Conservation (phyloP, 2,329 filamentous ascomycete species). For the Fusarium cyanostomum region DNA sequence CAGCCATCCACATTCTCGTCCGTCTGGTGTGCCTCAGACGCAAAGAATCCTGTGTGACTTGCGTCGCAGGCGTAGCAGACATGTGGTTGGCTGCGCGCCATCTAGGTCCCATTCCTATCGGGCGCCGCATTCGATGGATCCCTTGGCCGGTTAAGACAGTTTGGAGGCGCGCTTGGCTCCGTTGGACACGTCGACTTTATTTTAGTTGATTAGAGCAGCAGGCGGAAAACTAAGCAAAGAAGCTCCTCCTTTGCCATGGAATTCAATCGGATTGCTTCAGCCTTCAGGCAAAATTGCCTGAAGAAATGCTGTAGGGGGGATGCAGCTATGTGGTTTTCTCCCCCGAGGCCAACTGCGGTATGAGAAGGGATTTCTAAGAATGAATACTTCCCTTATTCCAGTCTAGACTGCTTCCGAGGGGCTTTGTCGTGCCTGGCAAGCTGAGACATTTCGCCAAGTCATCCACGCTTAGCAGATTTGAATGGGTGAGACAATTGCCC, state of each 20-base stretch:
- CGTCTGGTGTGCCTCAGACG: neutral
- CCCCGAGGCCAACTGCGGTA: neutral
- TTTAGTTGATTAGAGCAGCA: neutral
- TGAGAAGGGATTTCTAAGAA: conserved; percentile 1
- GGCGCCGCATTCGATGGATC: neutral
- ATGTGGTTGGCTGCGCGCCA: neutral
- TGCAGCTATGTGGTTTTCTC: neutral
- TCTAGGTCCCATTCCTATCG: neutral
- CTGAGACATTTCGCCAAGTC: conserved; percentile 21
- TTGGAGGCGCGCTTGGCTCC: neutral
- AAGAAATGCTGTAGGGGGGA: conserved; percentile 6
- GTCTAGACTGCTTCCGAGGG: conserved; percentile 5
- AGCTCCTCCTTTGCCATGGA: neutral
- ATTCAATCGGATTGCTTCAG: conserved; percentile 1
- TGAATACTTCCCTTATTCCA: neutral
- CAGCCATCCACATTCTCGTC: neutral
- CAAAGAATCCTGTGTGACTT: neutral
- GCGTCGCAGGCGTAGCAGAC: neutral
- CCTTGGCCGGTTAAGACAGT: neutral
- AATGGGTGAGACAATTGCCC: conserved; percentile 11
- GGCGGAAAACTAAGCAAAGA: neutral
- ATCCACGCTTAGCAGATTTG: neutral
- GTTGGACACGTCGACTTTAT: neutral
- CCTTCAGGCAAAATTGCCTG: neutral
- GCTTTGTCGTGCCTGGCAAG: neutral